A percentile compares a stretch with the other conserved stretches of the same genome.
These are phyloP conservation scores for Diaporthe sp. DNA, from an alignment of 2,329 filamentous ascomycete species.

Conservation along the genomic window DNA sequence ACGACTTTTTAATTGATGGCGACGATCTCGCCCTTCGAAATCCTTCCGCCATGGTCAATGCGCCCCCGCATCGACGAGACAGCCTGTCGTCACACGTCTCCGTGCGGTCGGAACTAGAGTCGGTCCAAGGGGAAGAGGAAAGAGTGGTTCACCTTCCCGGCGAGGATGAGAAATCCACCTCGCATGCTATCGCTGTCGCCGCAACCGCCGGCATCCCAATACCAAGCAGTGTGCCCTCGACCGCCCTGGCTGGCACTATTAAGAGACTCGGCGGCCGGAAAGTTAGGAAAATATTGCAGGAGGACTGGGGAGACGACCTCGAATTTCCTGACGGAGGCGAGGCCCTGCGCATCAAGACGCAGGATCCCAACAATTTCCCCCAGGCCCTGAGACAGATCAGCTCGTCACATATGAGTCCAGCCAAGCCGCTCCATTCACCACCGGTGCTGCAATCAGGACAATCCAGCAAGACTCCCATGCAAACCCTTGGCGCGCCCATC, in stretches of 20 bases:
- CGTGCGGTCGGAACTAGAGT: conserved; percentile 85
- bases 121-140: conserved; percentile 83
- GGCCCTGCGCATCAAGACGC: conserved; percentile 74
- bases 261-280: conserved; percentile 86
- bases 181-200: conserved; percentile 89
- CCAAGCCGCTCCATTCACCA: conserved; percentile 53
- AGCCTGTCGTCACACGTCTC: conserved; percentile 87
- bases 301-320: conserved; percentile 86
- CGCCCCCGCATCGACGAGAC: conserved; percentile 72
- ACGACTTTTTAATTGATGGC: conserved; percentile 78
- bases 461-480: conserved; percentile 34
- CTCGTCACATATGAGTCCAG: conserved; percentile 67
- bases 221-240: conserved; percentile 86
- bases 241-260: conserved; percentile 93
- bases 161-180: conserved; percentile 86
- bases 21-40: conserved; percentile 74
- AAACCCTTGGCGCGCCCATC: conserved; percentile 59
- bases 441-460: conserved; percentile 42
- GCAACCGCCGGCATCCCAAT: conserved; percentile 93
- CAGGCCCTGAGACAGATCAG: conserved; percentile 77
- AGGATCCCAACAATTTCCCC: conserved; percentile 73
- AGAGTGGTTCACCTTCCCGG: conserved; percentile 88
- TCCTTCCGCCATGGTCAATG: conserved; percentile 60
- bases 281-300: conserved; percentile 78
- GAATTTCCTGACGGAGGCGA: conserved; percentile 74